Base-by-base conservation (phyloP, 2,329 filamentous ascomycete species). In the Fusarium foetens region DNA sequence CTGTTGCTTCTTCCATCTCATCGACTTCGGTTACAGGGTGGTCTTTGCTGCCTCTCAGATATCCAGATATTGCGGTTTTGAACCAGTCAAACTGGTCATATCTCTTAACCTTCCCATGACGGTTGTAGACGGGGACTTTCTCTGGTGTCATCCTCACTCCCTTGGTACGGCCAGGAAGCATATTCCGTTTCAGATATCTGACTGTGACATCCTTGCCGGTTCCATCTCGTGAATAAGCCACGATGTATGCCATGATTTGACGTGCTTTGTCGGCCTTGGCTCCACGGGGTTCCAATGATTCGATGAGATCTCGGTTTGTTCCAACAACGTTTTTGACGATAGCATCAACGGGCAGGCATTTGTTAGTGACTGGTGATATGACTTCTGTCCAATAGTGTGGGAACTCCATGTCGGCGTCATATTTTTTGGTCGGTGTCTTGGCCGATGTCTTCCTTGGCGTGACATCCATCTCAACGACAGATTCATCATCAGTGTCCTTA, bases 351-450 rank as follows among this genome's bases (percentile, higher is more conserved):
- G 94, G 87, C 13, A 96, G 87, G 63, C 93, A 94, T 53, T 90
- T 93, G 59, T 93, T 89, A 0, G 93, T 95, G 7, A 94, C 86
- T 4, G 94, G 92, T 0, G 95, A 98, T 4, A 96, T 85, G 6
- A 93, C 92, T 80, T 99, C 96, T 0, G 93, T 92, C 96, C 96
- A 99, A 80, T 98, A 98, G 55, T 93, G 92, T 2, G 96, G 95
- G 72, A 92, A 96, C 5, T 91, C 89, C 33, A 98, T 85, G 73
- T 97, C 94, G 25, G 87, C 86, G 75, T 97, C 94, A 75, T 91
- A 93, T 59, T 86, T 85, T 65, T 85, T 86, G 11, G 74, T 76
- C 39, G 80, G 82, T 72, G 45, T 60, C 33, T 82, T 87, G 10
- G 73, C 76, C 42, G 80, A 81, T 72, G 45, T 60, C 33, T 82